Evolutionary conservation across 2,329 filamentous ascomycete genomes (phyloP).

Genomic region (Arthrobotrys iridis): DNA sequence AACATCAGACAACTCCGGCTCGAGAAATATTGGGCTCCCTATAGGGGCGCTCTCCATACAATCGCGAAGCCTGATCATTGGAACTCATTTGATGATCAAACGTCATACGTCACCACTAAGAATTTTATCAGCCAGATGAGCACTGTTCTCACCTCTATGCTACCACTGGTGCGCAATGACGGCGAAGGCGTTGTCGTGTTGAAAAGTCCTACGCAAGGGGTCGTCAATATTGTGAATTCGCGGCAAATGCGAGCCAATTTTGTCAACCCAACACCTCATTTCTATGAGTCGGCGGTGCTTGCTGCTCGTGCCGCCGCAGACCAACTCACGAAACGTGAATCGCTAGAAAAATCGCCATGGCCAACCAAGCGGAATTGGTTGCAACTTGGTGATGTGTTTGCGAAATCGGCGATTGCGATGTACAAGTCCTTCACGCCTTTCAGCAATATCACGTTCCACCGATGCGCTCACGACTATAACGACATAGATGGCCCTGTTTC

Average conservation of each 20-base stretch:
- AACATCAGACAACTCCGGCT: not conserved
- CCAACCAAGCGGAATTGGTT: not conserved
- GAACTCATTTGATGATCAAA: conserved; percentile 11
- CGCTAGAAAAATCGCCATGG: conserved; percentile 4
- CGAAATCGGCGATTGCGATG: conserved; percentile 28
- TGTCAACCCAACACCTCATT: conserved; percentile 16
- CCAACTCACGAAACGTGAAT: not conserved
- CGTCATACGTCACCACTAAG: not conserved
- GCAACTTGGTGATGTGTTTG: conserved; percentile 6
- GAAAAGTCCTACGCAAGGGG: not conserved
- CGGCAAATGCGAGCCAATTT: not conserved
- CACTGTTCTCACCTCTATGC: not conserved
- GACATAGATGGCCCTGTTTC: conserved; percentile 8
- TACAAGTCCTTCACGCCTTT: conserved; percentile 17
- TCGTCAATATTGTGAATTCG: not conserved
- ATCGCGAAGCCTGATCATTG: not conserved
- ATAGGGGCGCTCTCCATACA: not conserved
- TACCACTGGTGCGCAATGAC: conserved; percentile 30
- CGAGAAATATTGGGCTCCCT: conserved; percentile 38
- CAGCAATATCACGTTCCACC: conserved; percentile 29
- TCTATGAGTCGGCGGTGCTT: not conserved
- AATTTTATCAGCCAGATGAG: conserved; percentile 5
- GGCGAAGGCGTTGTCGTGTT: conserved; percentile 38
- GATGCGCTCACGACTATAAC: not conserved
- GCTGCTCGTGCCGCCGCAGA: not conserved